Base-by-base conservation (phyloP, 2,329 filamentous ascomycete genomes). In the Talaromyces sp. region DNA sequence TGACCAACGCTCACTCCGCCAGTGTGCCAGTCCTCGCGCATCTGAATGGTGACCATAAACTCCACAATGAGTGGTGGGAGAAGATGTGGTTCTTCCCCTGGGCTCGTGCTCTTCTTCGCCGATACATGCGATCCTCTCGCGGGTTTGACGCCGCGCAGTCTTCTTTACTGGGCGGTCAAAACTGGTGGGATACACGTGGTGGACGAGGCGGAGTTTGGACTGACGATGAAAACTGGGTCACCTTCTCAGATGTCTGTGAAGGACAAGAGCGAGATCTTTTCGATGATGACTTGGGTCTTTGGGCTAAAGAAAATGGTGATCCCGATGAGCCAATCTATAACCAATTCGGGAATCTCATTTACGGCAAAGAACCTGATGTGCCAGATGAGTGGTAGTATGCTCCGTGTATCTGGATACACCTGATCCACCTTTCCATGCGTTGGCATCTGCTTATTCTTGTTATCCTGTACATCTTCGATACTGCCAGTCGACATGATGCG, bases 191-290 rank as follows among this genome's bases (percentile, higher is more conserved):
- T 58, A 64, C 70, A 49, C 74, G 79, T 13, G 80, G 80, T 9
- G 80, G 80, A 0, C 73, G 71, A n/a, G 80, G 80, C 3, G 81
- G 81, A 7, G 66, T 82, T 3, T 84, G 81, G 81, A 81, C 80
- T 0, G 76, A 75, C 11, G 67, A 71, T n/a, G 72, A 72, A 17
- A 70, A 73, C 33, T 83, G 80, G 80, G 54, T 80, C 19, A 71
- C 72, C 0, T 80, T 79, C 68, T 72, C 71, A 6, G 78, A 81
- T 20, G 70, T 81, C 4, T 81, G 78, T 27, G 66, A 69, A 11
- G 73, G 75, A 2, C 67, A 75, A 19, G 75, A 77, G 29, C 68
- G 73, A 7, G 72, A 73, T 30, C 64, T 81, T 0, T 83, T 83
- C 57, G 65, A 68, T 7, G 80, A 83, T 58, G 74, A 71, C 0